phyloP scores from a whole-genome alignment of 352 stramenopile genomes.

The Nothophytophthora sp. region DNA sequence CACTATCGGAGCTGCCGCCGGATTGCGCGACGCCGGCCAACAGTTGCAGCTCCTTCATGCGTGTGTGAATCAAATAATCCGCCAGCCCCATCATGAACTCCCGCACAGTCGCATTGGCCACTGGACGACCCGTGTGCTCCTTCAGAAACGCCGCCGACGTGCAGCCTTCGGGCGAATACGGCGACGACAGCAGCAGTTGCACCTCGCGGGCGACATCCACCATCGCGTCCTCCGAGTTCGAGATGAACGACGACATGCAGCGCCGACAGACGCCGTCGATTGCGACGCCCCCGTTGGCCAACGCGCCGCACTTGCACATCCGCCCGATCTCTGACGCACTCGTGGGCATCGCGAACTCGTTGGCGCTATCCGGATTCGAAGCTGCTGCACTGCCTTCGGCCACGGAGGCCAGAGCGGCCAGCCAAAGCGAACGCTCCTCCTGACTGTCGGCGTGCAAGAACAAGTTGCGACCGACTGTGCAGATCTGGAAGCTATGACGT shows the following conservation, averaged over 20 bases:
- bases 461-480: constrained; percentile 53
- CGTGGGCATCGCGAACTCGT: constrained; percentile 27
- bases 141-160: constrained; percentile 76
- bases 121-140: constrained; percentile 45
- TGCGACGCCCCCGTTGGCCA: constrained; percentile 21
- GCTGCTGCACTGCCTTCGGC: constrained; percentile 32
- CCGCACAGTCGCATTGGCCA: constrained; percentile 55
- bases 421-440: constrained; percentile 81
- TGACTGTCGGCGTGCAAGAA: constrained; percentile 85
- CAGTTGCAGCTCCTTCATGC: constrained; percentile 73
- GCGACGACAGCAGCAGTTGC: constrained; percentile 79
- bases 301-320: constrained; percentile 59
- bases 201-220: constrained; percentile 78
- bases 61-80: constrained; percentile 82
- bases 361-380: constrained; percentile 18
- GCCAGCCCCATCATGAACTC: constrained; percentile 81
- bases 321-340: constrained; percentile 43
- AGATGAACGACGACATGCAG: constrained; percentile 82
- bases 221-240: constrained; percentile 73
- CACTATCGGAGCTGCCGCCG: constrained; percentile 25
- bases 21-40: constrained; percentile 51
- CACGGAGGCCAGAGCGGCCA: constrained; percentile 69
- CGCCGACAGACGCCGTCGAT: constrained; percentile 58
- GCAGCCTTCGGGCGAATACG: constrained; percentile 82
- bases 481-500: constrained; percentile 80